Evolutionary conservation across 192 early-diverging fungal genomes (phyloP), one percentile per base, ranked within the genome.

Genomic region (Kickxella alabastrina): DNA sequence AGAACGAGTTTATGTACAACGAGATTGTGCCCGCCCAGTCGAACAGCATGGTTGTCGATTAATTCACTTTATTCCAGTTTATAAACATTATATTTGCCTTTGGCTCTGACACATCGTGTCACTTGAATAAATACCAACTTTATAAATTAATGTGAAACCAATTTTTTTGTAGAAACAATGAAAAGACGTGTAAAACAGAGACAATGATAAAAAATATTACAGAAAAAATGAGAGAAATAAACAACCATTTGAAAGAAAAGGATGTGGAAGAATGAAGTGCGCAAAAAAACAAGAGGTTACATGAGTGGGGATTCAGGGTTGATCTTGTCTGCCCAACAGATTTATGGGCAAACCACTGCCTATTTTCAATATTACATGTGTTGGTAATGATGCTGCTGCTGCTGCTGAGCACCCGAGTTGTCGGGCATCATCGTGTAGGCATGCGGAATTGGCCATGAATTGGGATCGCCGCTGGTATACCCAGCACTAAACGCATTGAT

Each of bases 1-100:
- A 96, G 64, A 84, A 90, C 34, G 87, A 98, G 73, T 96, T 86
- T 69, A 84, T 98, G 87, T 98, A 89, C 72, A 93, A 70, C 52
- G 74, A 77, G 51, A 63, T 75, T 25, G 40, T 41, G n/a, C 36
- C 57, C 12, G 23, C 47, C 28, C 46, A 56, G 22, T 28, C 40
- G 42, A 44, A 45, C 17, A 55, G 56, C 12, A 75, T 75, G 72
- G 52, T 29, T 6, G 49, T 75, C 24, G 72, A 75, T 29, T 55
- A 70, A 49, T 24, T 1, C n/a, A 46, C 28, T 3, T 2, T 26
- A 45, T 45, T 7, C 3, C 23, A 5, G 26, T 28, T 13, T 29
- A 45, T 23, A 12, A 23, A 24, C 23, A 17, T 44, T 17, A 32
- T 36, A 19, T 10, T 6, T 36, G 0, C 15, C 9, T 38, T 24